phyloP scores from a whole-genome alignment of 345 rosid genomes.

The Melaleuca quinquenervia region DNA sequence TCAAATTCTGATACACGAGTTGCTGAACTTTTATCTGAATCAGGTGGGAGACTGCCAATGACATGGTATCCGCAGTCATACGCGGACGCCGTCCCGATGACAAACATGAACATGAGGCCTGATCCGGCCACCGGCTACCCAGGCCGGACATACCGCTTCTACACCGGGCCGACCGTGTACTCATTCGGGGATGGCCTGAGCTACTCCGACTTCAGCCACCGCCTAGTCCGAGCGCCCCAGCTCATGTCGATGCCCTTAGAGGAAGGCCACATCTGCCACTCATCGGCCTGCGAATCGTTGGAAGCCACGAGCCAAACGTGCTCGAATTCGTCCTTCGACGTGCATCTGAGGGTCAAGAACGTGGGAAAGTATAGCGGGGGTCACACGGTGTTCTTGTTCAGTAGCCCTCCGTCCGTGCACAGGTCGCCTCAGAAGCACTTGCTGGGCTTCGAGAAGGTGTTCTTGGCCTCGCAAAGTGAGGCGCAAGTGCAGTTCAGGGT shows the following conservation, averaged over 20 bases:
- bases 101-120: constrained; percentile 94
- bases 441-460: constrained; percentile 62
- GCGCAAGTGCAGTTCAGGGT: constrained; percentile 41
- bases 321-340: constrained; percentile 27
- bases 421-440: constrained; percentile 60
- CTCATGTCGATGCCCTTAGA: constrained; percentile 32
- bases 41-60: constrained; percentile 90
- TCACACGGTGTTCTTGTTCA: constrained; percentile 71
- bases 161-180: constrained; percentile 77
- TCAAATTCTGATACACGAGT: background rate
- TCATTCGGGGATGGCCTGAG: constrained; percentile 86
- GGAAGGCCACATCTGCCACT: constrained; percentile 38
- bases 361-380: constrained; percentile 34
- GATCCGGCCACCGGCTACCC: constrained; percentile 67
- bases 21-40: background rate
- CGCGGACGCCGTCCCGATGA: constrained; percentile 70
- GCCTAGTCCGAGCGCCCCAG: constrained; percentile 45
- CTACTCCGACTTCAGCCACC: constrained; percentile 37
- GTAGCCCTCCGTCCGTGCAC: constrained; percentile 58
- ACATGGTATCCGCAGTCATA: constrained; percentile 94
- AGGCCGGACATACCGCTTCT: constrained; percentile 80
- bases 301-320: constrained; percentile 35
- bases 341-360: constrained; percentile 46
- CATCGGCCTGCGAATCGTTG: constrained; percentile 50
- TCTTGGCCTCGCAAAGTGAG: constrained; percentile 15